Evolutionary conservation across 495 filamentous ascomycete species (phyloP).

Genomic region (Staphylotrichum longicolle): DNA sequence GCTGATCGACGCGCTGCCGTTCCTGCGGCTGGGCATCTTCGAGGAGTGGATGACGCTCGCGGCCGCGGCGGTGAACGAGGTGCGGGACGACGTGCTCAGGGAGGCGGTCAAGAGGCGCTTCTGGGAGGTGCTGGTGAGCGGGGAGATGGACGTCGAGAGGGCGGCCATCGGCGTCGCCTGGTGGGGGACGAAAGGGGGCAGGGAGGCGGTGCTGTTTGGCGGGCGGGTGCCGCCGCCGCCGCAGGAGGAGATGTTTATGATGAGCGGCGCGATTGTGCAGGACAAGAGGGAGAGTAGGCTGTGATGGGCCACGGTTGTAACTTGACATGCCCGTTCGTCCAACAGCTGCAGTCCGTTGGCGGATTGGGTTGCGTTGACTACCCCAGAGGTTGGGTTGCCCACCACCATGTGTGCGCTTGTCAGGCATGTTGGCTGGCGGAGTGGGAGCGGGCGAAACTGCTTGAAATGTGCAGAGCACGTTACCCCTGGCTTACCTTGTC

Average conservation of each 20-base stretch:
- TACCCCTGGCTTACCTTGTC: too few relatives aligned
- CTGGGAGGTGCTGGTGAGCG: slow-evolving; percentile 78
- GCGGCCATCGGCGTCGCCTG: slow-evolving; percentile 78
- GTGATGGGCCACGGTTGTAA: slow-evolving; percentile 1
- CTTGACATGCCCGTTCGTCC: too few relatives aligned
- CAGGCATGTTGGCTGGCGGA: too few relatives aligned
- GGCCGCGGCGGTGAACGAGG: slow-evolving; percentile 62
- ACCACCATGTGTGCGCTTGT: too few relatives aligned
- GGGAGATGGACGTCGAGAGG: slow-evolving; percentile 90
- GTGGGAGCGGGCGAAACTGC: too few relatives aligned
- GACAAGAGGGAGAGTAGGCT: slow-evolving; percentile 17
- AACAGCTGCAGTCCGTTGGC: too few relatives aligned
- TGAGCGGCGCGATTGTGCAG: slow-evolving; percentile 45
- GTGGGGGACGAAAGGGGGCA: slow-evolving; percentile 63
- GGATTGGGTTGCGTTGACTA: too few relatives aligned
- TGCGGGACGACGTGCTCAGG: slow-evolving; percentile 61
- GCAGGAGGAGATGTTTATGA: slow-evolving; percentile 33
- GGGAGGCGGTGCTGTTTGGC: slow-evolving; percentile 39
- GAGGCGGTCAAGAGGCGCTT: slow-evolving; percentile 68
- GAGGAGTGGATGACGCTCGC: slow-evolving; percentile 63
- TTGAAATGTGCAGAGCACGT: too few relatives aligned
- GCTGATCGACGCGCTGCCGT: slow-evolving; percentile 78
- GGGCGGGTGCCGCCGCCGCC: not conserved
- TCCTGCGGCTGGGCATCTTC: slow-evolving; percentile 64
- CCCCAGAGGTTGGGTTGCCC: too few relatives aligned